A percentile compares a stretch with the other conserved stretches of the same genome.
phyloP scores from a whole-genome alignment of 352 stramenopile species.

The Phytophthora palmivora region DNA sequence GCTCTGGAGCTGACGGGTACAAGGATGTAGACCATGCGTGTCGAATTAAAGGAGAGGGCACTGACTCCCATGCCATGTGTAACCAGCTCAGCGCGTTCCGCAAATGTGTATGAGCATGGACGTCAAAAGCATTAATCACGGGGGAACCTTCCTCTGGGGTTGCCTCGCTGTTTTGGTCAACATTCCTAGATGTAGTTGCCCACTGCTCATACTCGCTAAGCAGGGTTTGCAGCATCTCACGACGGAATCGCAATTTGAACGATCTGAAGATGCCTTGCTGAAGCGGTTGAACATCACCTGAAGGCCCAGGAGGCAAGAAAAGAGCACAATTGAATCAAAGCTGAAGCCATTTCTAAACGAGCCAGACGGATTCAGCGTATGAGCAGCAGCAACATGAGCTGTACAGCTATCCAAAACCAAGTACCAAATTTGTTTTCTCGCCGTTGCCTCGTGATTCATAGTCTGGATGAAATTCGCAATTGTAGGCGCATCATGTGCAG shows the following conservation, averaged over 20 bases:
- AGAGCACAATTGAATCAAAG: slow-evolving; percentile 75
- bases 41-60: slow-evolving; percentile 41
- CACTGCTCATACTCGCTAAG: slow-evolving; percentile 41
- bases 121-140: slow-evolving; percentile 40
- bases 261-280: slow-evolving; percentile 60
- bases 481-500: slow-evolving; percentile 61
- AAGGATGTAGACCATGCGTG: slow-evolving; percentile 49
- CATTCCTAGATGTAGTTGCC: slow-evolving; percentile 13
- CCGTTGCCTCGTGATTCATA: slow-evolving; percentile 65
- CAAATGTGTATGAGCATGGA: slow-evolving; percentile 53
- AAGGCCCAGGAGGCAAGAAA: slow-evolving; percentile 59
- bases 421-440: slow-evolving; percentile 71
- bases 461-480: slow-evolving; percentile 62
- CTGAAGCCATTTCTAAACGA: slow-evolving; percentile 68
- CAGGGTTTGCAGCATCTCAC: slow-evolving; percentile 62
- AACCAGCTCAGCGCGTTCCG: slow-evolving; percentile 55
- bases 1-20: slow-evolving; percentile 41
- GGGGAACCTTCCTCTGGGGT: slow-evolving; percentile 11
- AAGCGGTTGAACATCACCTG: slow-evolving; percentile 54
- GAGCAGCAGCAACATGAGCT: slow-evolving; percentile 67
- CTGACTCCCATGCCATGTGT: slow-evolving; percentile 51
- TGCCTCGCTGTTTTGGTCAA: slow-evolving; percentile 7
- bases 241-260: slow-evolving; percentile 72
- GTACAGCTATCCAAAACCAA: slow-evolving; percentile 72
- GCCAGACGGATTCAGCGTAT: slow-evolving; percentile 61